Evolutionary conservation across 2,329 filamentous ascomycete species (phyloP).

Genomic region (Fusarium heterosporum): DNA sequence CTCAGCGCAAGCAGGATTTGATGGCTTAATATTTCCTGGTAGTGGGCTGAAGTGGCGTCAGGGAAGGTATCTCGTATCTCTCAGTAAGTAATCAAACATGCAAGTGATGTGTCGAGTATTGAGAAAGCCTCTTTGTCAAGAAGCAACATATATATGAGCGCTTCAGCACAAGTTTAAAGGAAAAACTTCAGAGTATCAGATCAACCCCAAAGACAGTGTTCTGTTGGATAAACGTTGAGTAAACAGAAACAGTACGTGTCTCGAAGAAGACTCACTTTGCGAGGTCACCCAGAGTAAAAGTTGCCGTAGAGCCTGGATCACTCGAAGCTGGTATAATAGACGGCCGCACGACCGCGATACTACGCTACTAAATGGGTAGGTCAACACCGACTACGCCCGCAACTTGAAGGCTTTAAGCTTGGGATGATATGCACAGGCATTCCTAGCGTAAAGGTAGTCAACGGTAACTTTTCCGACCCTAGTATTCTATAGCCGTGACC

Average conservation of each 20-base stretch:
- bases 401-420: constrained; percentile 14
- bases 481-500: constrained; percentile 7
- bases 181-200: background rate
- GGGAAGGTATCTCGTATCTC: no score
- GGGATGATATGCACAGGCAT: constrained; percentile 27
- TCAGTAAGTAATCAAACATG: background rate
- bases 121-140: background rate
- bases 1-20: background rate
- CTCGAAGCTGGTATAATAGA: constrained; percentile 12
- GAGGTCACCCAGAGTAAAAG: constrained; percentile 4
- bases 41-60: background rate
- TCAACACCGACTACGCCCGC: constrained; percentile 31
- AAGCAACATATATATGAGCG: background rate
- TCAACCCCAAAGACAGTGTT: background rate
- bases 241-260: background rate
- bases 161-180: background rate
- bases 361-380: constrained; percentile 17
- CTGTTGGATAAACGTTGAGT: background rate
- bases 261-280: background rate
- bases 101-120: constrained; percentile 1
- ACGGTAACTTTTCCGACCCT: constrained; percentile 9
- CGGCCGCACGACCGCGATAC: constrained; percentile 16
- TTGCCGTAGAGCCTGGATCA: constrained; percentile 12
- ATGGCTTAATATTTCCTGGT: background rate
- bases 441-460: constrained; percentile 29